These are phyloP conservation scores for Phytopythium kandeliae DNA, from an alignment of 352 stramenopile species.

Conservation along the genomic window DNA sequence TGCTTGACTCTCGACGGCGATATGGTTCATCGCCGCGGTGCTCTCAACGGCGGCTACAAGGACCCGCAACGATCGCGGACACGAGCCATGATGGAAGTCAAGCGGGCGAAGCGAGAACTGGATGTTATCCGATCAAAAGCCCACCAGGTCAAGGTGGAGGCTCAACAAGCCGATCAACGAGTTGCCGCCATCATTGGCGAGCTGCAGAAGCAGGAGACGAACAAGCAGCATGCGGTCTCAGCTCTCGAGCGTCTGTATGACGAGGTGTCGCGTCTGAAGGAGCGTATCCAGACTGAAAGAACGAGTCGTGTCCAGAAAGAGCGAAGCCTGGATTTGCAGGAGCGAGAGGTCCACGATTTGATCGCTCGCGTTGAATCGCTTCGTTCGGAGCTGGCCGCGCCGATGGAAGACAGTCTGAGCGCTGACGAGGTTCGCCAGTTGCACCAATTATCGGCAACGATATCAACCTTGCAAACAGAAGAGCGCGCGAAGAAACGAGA, in stretches of 20 bases:
- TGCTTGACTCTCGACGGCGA: constrained; percentile 98
- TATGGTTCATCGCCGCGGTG: constrained; percentile 95
- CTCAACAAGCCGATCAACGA: constrained; percentile 89
- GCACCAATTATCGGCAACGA: constrained; percentile 55
- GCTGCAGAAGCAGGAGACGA: constrained; percentile 78
- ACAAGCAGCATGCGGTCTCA: constrained; percentile 71
- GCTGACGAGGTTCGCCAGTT: constrained; percentile 40
- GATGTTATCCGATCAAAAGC: constrained; percentile 68
- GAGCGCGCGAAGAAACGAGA: constrained; percentile 76
- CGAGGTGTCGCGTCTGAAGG: constrained; percentile 73
- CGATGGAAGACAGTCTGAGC: constrained; percentile 72
- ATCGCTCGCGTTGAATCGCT: constrained; percentile 43
- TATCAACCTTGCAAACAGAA: constrained; percentile 79
- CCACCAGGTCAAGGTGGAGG: constrained; percentile 78
- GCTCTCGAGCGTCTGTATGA: constrained; percentile 72
- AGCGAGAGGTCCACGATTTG: constrained; percentile 62
- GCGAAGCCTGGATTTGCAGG: constrained; percentile 45
- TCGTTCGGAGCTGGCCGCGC: constrained; percentile 52
- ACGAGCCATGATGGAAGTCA: constrained; percentile 82
- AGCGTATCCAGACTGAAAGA: constrained; percentile 66
- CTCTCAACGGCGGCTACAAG: constrained; percentile 96
- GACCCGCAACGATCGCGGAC: constrained; percentile 80
- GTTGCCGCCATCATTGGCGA: constrained; percentile 78
- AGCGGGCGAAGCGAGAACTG: constrained; percentile 65
- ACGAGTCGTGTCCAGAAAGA: constrained; percentile 47